Percentiles rank a stretch among this genome's conserved stretches.
Evolutionary conservation across 305 asterid genomes (phyloP).

Genomic region (Nicotiana rustica): DNA sequence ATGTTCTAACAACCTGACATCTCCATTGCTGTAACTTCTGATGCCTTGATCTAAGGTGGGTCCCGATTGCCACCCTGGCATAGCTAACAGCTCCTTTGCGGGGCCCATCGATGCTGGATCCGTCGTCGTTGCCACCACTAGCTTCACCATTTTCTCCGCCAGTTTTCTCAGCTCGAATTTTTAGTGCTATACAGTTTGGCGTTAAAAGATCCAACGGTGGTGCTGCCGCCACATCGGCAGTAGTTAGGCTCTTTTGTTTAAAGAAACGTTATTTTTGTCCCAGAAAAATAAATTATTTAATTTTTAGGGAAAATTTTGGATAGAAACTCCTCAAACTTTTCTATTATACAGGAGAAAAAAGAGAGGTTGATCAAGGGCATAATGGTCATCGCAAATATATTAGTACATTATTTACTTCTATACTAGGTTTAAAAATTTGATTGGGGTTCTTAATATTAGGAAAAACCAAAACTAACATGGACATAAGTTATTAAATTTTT

Average conservation of each 20-base stretch:
- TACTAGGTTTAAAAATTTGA: too few species aligned
- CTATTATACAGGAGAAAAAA: too few species aligned
- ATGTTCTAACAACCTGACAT: slow-evolving; percentile 70
- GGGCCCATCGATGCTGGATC: slow-evolving; percentile 95
- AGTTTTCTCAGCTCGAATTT: background rate
- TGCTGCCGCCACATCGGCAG: background rate
- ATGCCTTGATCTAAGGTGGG: slow-evolving; percentile 62
- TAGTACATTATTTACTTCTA: too few species aligned
- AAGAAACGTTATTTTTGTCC: background rate
- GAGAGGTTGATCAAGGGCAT: too few species aligned
- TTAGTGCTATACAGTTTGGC: background rate
- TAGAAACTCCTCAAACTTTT: too few species aligned
- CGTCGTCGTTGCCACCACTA: slow-evolving; percentile 84
- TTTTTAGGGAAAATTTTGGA: too few species aligned
- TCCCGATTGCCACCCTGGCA: slow-evolving; percentile 87
- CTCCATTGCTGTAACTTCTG: slow-evolving; percentile 68
- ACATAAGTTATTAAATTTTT: too few species aligned
- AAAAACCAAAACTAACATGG: too few species aligned
- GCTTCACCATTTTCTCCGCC: slow-evolving; percentile 58
- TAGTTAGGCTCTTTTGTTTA: background rate
- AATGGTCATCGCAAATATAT: too few species aligned
- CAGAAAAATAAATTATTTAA: too few species aligned
- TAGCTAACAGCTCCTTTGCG: slow-evolving; percentile 68
- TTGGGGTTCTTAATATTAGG: too few species aligned
- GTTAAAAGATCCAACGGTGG: background rate